Evolutionary conservation across 2,329 filamentous ascomycete species (phyloP), one percentile per base, ranked within the genome.

Genomic region (Aspergillus tubingensis): DNA sequence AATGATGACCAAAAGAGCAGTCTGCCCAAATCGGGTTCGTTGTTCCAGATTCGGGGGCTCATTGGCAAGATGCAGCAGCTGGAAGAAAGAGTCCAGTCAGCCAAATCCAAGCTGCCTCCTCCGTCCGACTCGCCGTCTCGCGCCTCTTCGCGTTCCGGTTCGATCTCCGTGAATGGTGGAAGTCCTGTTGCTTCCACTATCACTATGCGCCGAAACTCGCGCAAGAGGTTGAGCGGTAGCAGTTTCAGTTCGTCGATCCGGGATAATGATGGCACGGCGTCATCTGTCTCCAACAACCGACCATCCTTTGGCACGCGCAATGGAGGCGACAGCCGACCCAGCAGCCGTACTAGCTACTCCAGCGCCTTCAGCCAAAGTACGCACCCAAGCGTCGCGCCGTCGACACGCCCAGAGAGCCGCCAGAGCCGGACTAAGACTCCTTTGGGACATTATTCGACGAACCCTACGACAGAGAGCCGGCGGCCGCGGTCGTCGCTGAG

Each of bases 41-140:
- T 99, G 53, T 90, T 91, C 66, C 95, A 99, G 74, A 96, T 99
- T 71, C 91, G 94, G 65, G 90, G 89, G 30, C 87, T 99, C 65
- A 96, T 96, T 60, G 93, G 92, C 27, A 95, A 98, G 79, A 97
- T 98, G 92, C 92, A 97, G 77, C 91, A 92, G 67, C 88, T 99
- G 62, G 95, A 98, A 76, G 91, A 95, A 64, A 87, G 95, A 48
- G 94, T 99, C 8, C 92, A 98, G 62, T 92, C 89, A 23, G 95
- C 90, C 17, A 88, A 92, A 67, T 97, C 94, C 41, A 96, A 95
- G 77, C 85, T 99, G 19, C 95, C 95, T 2, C 91, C 90, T 1
- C 91, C 93, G 2, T 83, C 86, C 7, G 84, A 82, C 57, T 95
- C 90, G 0, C 92, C 93, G 4, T 92, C 93, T 17, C 87, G 89